Evolutionary conservation across 2,329 filamentous ascomycete species (phyloP).

Genomic region (Talaromyces albobiverticillius): DNA sequence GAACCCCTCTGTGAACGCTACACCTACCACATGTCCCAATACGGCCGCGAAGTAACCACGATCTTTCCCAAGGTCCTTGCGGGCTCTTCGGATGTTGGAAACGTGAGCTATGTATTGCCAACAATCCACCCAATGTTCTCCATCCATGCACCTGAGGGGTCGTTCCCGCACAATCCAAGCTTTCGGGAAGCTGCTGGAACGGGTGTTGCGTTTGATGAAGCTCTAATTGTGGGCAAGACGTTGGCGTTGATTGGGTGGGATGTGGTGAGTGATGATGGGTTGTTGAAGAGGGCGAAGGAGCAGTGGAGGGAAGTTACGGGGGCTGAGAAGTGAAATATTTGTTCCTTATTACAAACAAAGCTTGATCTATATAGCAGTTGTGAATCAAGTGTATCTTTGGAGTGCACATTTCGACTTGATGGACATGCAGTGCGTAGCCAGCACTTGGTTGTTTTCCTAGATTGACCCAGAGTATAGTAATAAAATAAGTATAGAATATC

Average conservation of each 20-base stretch:
- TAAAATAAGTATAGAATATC: too few relatives aligned
- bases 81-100: slow-evolving; percentile 50
- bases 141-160: slow-evolving; percentile 39
- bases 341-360: too few relatives aligned
- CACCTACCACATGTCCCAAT: slow-evolving; percentile 41
- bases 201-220: slow-evolving; percentile 40
- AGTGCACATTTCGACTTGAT: too few relatives aligned
- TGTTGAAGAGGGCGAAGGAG: slow-evolving; percentile 23
- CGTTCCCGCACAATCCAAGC: slow-evolving; percentile 35
- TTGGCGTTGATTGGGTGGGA: slow-evolving; percentile 41
- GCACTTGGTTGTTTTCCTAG: too few relatives aligned
- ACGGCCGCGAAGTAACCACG: slow-evolving; percentile 27
- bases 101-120: slow-evolving; percentile 49
- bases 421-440: too few relatives aligned
- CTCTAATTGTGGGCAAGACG: slow-evolving; percentile 46
- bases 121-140: slow-evolving; percentile 50
- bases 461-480: too few relatives aligned
- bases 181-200: slow-evolving; percentile 48
- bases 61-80: slow-evolving; percentile 37
- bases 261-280: slow-evolving; percentile 23
- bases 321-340: too few relatives aligned
- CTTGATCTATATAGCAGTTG: too few relatives aligned
- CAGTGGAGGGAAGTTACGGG: slow-evolving; percentile 24
- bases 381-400: too few relatives aligned
- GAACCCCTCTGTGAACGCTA: slow-evolving; percentile 45